These are phyloP conservation scores for Aspergillus flavus DNA, from an alignment of 2,329 filamentous ascomycete species.

Conservation along the genomic window DNA sequence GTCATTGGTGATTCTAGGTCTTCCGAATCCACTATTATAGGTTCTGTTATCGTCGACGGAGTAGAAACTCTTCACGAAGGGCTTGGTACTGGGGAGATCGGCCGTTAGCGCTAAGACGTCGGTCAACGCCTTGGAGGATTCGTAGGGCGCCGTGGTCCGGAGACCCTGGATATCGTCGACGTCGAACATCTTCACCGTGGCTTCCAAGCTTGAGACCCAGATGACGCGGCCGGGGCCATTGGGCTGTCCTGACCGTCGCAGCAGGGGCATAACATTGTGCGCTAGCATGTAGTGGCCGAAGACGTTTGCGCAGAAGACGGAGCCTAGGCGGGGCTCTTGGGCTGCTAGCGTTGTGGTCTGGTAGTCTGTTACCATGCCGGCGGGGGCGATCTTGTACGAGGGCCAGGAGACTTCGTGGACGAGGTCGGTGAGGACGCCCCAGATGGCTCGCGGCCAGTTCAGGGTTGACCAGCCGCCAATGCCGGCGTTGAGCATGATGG, in stretches of 20 bases:
- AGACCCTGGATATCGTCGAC: conserved; percentile 77
- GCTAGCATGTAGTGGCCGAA: conserved; percentile 93
- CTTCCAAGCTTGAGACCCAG: conserved; percentile 85
- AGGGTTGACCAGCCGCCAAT: conserved; percentile 85
- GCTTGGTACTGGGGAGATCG: conserved; percentile 64
- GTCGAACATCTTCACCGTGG: conserved; percentile 59
- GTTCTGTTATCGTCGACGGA: conserved; percentile 32
- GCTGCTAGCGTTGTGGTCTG: conserved; percentile 48
- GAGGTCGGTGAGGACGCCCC: conserved; percentile 62
- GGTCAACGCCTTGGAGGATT: conserved; percentile 83
- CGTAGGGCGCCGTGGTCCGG: conserved; percentile 67
- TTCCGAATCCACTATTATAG: not conserved
- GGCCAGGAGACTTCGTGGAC: conserved; percentile 75
- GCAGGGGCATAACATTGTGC: conserved; percentile 75
- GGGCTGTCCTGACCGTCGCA: conserved; percentile 55
- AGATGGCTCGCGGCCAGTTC: conserved; percentile 65
- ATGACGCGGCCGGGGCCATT: conserved; percentile 65
- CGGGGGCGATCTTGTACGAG: conserved; percentile 67
- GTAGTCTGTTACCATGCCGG: conserved; percentile 57
- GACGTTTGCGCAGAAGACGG: conserved; percentile 87
- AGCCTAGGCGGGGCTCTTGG: conserved; percentile 66
- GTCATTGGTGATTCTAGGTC: conserved; percentile 7
- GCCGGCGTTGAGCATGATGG: conserved; percentile 82
- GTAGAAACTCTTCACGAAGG: conserved; percentile 62
- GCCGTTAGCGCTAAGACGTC: conserved; percentile 79